Percentiles rank a stretch among this genome's conserved stretches.
These are phyloP conservation scores for Colletotrichum lindemuthianum DNA, from an alignment of 2,329 filamentous ascomycete species.

Conservation along the genomic window DNA sequence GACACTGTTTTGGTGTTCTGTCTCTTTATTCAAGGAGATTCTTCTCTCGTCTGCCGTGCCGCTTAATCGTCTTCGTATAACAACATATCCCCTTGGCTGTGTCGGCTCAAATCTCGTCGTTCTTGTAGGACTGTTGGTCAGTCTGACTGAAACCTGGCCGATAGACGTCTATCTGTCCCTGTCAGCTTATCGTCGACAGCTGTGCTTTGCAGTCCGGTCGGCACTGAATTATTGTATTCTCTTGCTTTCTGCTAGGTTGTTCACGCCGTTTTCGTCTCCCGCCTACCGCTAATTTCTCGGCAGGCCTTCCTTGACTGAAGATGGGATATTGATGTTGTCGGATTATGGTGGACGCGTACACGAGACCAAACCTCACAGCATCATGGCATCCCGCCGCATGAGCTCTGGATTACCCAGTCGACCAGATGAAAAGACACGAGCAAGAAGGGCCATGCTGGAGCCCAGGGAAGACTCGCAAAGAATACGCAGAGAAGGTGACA, in stretches of 20 bases:
- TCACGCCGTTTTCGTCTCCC: constrained; percentile 13
- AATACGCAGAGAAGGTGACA: constrained; percentile 30
- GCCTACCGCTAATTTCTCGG: constrained; percentile 15
- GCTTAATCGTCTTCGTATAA: constrained; percentile 16
- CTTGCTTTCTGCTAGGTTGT: constrained; percentile 35
- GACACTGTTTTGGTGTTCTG: constrained; percentile 4
- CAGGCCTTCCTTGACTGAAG: constrained; percentile 34
- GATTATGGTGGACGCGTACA: constrained; percentile 37
- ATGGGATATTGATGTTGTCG: constrained; percentile 25
- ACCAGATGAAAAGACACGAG: constrained; percentile 49
- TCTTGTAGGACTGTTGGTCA: constrained; percentile 5
- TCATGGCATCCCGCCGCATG: constrained; percentile 55
- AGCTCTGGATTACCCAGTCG: constrained; percentile 53
- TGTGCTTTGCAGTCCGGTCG: constrained; percentile 27
- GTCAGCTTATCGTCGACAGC: background rate
- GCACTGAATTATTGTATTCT: constrained; percentile 37
- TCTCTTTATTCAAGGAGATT: constrained; percentile 5
- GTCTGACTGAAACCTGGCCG: background rate
- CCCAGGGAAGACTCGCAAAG: constrained; percentile 27
- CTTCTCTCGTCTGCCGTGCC: constrained; percentile 17
- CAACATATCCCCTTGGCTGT: constrained; percentile 6
- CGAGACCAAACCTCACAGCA: constrained; percentile 43
- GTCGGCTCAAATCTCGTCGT: background rate
- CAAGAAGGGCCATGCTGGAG: constrained; percentile 39
- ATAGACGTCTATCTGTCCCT: constrained; percentile 13